phyloP scores from a whole-genome alignment of 208 protist species.

The Borovskyia barvae region DNA sequence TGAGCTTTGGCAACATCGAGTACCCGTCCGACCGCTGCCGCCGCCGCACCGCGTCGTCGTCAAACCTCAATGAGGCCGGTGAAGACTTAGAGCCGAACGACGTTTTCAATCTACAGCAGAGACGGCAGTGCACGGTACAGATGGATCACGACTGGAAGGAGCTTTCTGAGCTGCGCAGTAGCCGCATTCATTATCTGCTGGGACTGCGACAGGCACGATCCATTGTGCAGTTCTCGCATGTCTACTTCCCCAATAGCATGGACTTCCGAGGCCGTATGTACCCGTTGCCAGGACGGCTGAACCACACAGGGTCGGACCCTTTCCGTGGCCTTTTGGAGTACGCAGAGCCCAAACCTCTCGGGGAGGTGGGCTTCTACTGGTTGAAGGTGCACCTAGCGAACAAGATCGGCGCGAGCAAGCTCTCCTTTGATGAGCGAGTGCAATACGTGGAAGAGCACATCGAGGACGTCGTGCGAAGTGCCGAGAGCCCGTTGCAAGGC shows the following conservation, averaged over 20 bases:
- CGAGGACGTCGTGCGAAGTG: slow-evolving; percentile 85
- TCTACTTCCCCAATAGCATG: slow-evolving; percentile 98
- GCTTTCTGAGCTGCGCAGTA: slow-evolving; percentile 79
- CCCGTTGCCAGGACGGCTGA: slow-evolving; percentile 96
- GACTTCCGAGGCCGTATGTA: slow-evolving; percentile 99
- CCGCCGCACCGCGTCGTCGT: neutral
- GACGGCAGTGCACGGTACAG: slow-evolving; percentile 62
- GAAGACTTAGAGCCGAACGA: slow-evolving; percentile 18
- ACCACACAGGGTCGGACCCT: slow-evolving; percentile 95
- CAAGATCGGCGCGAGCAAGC: slow-evolving; percentile 96
- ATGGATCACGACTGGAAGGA: slow-evolving; percentile 79
- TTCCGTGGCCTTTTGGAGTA: slow-evolving; percentile 95
- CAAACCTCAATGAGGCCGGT: slow-evolving; percentile 23
- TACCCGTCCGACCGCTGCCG: slow-evolving; percentile 31
- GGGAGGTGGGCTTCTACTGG: slow-evolving; percentile 93
- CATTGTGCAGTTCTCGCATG: slow-evolving; percentile 86
- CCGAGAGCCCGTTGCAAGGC: slow-evolving; percentile 70
- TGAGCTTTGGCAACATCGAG: slow-evolving; percentile 62
- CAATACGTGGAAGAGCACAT: slow-evolving; percentile 93
- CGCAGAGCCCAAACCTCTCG: slow-evolving; percentile 92
- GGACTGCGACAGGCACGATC: slow-evolving; percentile 88
- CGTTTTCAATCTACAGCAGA: slow-evolving; percentile 73
- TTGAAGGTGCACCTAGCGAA: slow-evolving; percentile 98
- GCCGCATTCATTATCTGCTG: slow-evolving; percentile 88
- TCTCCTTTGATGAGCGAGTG: slow-evolving; percentile 94